Base-by-base conservation (phyloP, 2,329 filamentous ascomycete species). In the Colletotrichum sp. region DNA sequence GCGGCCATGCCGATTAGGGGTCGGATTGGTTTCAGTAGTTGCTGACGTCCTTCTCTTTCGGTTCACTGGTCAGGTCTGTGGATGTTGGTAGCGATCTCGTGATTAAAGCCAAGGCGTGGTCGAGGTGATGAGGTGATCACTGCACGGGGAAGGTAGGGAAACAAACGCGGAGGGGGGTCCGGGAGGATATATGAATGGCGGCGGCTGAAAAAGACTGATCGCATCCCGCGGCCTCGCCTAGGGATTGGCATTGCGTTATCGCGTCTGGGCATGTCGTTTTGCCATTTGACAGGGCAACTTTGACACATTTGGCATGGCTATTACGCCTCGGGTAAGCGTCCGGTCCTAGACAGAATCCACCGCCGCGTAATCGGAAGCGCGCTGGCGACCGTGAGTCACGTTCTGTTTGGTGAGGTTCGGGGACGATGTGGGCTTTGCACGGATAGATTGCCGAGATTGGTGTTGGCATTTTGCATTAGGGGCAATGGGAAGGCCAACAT, bases 401-500 rank as follows among this genome's bases (percentile, higher is more conserved):
- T 34, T 75, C 55, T 64, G 59, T 61, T 65, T 74, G 48, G 64
- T 60, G 74, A 76, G 34, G 70, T 74, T 76, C 22, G 64, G 74
- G 70, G 74, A 65, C 48, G 59, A 68, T 64, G 70, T 65, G 59
- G 74, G 65, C 57, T 68, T 60, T 12, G 36, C n/a, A 64, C 74
- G 70, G 74, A 55, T 74, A 76, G 74, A 74, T 76, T 73, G 74
- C 74, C 74, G 74, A 74, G 65, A 74, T 69, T 69, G 64, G 64
- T 68, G 59, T 61, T 69, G 64, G 74, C 64, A 60, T 73, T 55
- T 7, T 59, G 39, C 36, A 73, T 61, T 30, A n/a, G 28, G 28
- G 55, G 27, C 22, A 32, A 61, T 32, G 59, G 32, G 25, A 30
- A 13, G 27, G 25, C 9, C 16, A 52, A 66, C 36, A 52, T 22